These are phyloP conservation scores for Populus deltoides DNA, from an alignment of 345 rosid species.

Conservation along the genomic window DNA sequence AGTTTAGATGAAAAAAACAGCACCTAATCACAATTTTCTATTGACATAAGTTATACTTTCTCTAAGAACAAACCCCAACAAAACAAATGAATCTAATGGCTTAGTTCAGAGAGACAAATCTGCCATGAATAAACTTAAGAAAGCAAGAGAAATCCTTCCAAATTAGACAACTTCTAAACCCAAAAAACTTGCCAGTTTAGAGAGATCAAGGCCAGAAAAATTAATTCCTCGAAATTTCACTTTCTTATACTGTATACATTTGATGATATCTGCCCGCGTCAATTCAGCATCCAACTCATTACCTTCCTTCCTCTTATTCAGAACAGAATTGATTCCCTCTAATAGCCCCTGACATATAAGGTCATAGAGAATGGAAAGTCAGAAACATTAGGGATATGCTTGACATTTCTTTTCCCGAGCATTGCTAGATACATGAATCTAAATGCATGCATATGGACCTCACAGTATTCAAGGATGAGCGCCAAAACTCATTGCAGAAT, in stretches of 20 bases:
- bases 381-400: neutral
- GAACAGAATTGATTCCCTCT: conserved; percentile 45
- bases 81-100: neutral
- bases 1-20: neutral
- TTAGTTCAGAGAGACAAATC: neutral
- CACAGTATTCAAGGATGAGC: neutral
- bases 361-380: neutral
- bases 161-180: conserved; percentile 2
- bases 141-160: conserved; percentile 3
- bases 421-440: neutral
- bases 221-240: conserved; percentile 81
- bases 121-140: neutral
- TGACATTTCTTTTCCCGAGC: neutral
- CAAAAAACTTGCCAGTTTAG: conserved; percentile 67
- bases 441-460: neutral
- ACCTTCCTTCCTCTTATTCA: conserved; percentile 50
- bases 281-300: conserved; percentile 63
- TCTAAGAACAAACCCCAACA: neutral
- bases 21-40: neutral
- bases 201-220: conserved; percentile 88
- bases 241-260: conserved; percentile 76
- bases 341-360: conserved; percentile 54
- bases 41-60: neutral
- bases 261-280: conserved; percentile 78
- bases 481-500: neutral